Evolutionary conservation across 495 filamentous ascomycete genomes (phyloP), one percentile per base, ranked within the genome.

Genomic region (Articulospora tetracladia): DNA sequence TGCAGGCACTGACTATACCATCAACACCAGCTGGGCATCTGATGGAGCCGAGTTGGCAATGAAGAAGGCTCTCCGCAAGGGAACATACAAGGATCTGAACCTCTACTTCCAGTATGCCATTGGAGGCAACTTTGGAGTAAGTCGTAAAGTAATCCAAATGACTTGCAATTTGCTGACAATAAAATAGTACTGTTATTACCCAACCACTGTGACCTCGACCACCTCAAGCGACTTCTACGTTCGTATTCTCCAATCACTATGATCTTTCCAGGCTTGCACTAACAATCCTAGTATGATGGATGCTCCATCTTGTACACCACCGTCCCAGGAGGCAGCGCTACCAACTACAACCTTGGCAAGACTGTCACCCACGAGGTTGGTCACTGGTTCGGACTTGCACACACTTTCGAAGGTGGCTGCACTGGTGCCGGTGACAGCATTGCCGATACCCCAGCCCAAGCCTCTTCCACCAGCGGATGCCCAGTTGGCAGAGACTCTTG

Each of bases 361-460:
- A 87, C 86, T 20, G 78, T 76, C 22, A 79, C 80, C 32, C 86
- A 89, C 74, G 86, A 87, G 73, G 76, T 83, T 48, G 85, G 84
- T 19, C 86, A 89, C 72, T 88, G 84, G 83, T 73, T 88, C 53
- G 80, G 83, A 48, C 74, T 88, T 26, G 78, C 79, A 71, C 85
- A 89, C 68, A 85, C 82, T 34, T 89, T 88, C 74, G 78, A 88
- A 73, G 86, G 83, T 27, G 76, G 76, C 8, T 88, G 85, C 70
- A 65, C 61, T 4, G 75, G 79, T 12, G 55, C 65, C 3, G 84
- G 84, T 11, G 86, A 87, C 67, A 76, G 58, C 13, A 76, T 89
- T 26, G 68, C 73, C 44, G 86, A 88, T 58, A 88, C 86, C 46
- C 80, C 84, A 0, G 64, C 77, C 22, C 76, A 88, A 74, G 67